A percentile compares a stretch with the other conserved stretches of the same genome.
Conservation (phyloP, 305 asterid genomes). For the Striga hermonthica region DNA sequence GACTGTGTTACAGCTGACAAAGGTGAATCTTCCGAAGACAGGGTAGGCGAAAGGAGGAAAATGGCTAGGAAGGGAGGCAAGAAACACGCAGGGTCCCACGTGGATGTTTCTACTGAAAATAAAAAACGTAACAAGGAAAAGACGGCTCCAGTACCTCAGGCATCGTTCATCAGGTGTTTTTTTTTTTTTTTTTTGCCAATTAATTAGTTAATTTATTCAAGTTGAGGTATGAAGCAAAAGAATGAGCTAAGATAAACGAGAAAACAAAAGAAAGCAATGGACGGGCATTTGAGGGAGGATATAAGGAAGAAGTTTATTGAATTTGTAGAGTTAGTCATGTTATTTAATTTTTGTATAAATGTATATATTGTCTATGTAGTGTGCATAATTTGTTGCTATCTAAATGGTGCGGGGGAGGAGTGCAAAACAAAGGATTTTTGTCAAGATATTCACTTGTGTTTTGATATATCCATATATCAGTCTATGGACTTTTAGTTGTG, state of each 20-base stretch:
- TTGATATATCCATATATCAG: neutral
- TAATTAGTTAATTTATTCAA: neutral
- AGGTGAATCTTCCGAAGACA: conserved; percentile 32
- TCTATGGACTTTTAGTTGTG: conserved; percentile 14
- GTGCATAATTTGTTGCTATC: no score
- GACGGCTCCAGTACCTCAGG: conserved; percentile 32
- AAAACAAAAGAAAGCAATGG: no score
- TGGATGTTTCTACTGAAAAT: conserved; percentile 40
- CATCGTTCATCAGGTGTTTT: conserved; percentile 64
- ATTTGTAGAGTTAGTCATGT: no score
- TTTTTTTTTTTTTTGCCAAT: neutral
- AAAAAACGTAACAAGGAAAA: conserved; percentile 39
- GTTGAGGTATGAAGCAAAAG: no score
- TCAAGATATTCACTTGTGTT: no score
- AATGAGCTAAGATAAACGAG: no score
- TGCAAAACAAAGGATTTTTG: no score
- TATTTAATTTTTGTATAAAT: no score
- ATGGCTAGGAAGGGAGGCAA: conserved; percentile 56
- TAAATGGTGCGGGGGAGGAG: no score
- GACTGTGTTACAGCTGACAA: conserved; percentile 38
- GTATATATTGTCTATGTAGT: no score
- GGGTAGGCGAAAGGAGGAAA: conserved; percentile 40
- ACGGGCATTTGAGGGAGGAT: no score
- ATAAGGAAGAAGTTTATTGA: no score
- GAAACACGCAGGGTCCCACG: conserved; percentile 36